Evolutionary conservation across 2,329 filamentous ascomycete species (phyloP).

Genomic region (Epichloe sibirici): DNA sequence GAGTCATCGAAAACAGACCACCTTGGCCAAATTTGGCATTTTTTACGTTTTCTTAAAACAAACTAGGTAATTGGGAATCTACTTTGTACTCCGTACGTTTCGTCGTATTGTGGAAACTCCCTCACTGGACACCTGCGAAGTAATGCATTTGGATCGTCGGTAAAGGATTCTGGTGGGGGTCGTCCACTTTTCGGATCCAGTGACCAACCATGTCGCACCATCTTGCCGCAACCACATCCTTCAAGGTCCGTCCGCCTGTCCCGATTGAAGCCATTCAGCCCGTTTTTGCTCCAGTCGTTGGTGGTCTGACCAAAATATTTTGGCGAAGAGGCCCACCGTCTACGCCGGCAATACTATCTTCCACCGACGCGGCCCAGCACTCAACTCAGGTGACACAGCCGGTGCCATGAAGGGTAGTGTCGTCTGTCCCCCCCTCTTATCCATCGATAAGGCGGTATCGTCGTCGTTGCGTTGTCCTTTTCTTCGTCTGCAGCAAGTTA

Average conservation of each 20-base stretch:
- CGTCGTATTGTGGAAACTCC: neutral
- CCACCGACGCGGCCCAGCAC: slow-evolving; percentile 13
- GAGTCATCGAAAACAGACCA: neutral
- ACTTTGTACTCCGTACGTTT: too few species aligned
- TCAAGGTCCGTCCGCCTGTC: slow-evolving; percentile 1
- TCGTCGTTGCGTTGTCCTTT: slow-evolving; percentile 13
- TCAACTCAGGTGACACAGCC: slow-evolving; percentile 14
- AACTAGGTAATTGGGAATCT: neutral
- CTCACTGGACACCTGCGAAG: too few species aligned
- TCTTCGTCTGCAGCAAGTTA: neutral
- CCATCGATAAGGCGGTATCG: slow-evolving; percentile 3
- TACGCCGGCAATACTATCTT: slow-evolving; percentile 17
- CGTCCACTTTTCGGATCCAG: slow-evolving; percentile 2
- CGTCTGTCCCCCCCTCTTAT: neutral
- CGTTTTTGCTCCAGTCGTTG: neutral
- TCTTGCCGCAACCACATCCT: slow-evolving; percentile 1
- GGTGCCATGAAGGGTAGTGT: slow-evolving; percentile 5
- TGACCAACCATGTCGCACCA: slow-evolving; percentile 4
- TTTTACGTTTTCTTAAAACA: neutral
- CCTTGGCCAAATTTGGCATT: neutral
- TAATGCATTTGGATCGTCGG: neutral
- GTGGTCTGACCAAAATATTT: slow-evolving; percentile 1
- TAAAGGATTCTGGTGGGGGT: neutral
- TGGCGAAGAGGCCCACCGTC: slow-evolving; percentile 15
- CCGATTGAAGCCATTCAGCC: slow-evolving; percentile 1